These are phyloP conservation scores for Debaryomyces psychrophilus DNA, from an alignment of 1,139 yeast species.

Conservation along the genomic window DNA sequence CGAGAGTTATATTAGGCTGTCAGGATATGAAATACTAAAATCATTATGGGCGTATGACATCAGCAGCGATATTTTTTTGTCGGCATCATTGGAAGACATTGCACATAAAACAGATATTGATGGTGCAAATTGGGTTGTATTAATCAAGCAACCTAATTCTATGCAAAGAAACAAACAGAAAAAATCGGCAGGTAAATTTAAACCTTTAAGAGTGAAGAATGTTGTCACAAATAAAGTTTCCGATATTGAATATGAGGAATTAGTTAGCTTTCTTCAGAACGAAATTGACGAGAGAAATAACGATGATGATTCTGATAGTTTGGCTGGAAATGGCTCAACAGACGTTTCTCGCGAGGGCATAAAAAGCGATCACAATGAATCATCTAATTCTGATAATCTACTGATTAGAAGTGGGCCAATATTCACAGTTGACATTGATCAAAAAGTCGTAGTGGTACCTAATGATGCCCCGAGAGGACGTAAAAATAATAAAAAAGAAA, in stretches of 20 bases:
- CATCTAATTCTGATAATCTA: conserved; percentile 8
- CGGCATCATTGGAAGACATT: conserved; percentile 66
- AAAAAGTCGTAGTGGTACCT: conserved; percentile 62
- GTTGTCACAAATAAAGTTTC: conserved; percentile 60
- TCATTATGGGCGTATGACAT: conserved; percentile 72
- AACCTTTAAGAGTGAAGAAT: conserved; percentile 74
- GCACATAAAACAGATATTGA: conserved; percentile 64
- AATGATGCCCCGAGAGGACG: conserved; percentile 74
- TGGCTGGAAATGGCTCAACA: conserved; percentile 5
- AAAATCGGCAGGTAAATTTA: conserved; percentile 43
- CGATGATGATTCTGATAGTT: conserved; percentile 25
- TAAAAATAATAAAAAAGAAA: conserved; percentile 75
- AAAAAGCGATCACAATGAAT: conserved; percentile 8
- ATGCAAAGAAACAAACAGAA: conserved; percentile 40
- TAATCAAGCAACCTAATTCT: conserved; percentile 60
- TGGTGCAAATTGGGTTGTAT: conserved; percentile 74
- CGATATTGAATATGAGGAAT: conserved; percentile 72
- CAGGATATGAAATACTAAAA: conserved; percentile 65
- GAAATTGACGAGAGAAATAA: conserved; percentile 41
- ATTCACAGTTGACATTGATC: conserved; percentile 49
- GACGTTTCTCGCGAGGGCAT: conserved; percentile 11
- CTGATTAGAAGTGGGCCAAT: conserved; percentile 26
- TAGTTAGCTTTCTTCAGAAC: conserved; percentile 50
- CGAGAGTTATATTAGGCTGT: conserved; percentile 52
- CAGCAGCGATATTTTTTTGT: conserved; percentile 67